phyloP scores from a whole-genome alignment of 2,329 filamentous ascomycete species.

The Aspergillus terreus region DNA sequence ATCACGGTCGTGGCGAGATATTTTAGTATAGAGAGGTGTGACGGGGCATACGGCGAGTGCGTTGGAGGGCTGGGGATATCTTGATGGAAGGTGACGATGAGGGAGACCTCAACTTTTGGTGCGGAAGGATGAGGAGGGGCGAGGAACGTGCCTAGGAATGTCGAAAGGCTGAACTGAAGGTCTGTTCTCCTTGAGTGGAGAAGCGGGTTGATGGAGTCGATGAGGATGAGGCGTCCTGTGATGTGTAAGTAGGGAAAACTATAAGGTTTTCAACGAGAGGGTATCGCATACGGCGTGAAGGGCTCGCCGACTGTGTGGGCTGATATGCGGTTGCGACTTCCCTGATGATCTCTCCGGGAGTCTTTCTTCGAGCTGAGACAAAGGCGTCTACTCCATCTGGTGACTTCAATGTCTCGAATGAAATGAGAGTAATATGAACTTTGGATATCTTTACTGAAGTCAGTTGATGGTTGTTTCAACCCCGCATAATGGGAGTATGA shows the following conservation, averaged over 20 bases:
- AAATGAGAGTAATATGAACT: slow-evolving; percentile 69
- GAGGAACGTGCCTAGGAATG: slow-evolving; percentile 68
- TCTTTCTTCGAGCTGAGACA: slow-evolving; percentile 61
- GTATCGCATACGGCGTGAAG: slow-evolving; percentile 25
- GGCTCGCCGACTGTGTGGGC: slow-evolving; percentile 12
- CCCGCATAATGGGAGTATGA: neutral
- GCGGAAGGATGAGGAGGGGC: slow-evolving; percentile 44
- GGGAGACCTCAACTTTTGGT: slow-evolving; percentile 51
- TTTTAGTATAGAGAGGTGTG: slow-evolving; percentile 66
- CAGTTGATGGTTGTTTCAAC: neutral
- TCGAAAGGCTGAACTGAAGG: slow-evolving; percentile 56
- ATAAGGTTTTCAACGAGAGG: neutral
- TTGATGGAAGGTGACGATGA: slow-evolving; percentile 77
- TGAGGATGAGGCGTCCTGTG: slow-evolving; percentile 67
- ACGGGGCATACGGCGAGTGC: slow-evolving; percentile 50
- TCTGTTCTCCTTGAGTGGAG: slow-evolving; percentile 36
- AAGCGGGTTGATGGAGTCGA: slow-evolving; percentile 75
- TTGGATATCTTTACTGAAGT: slow-evolving; percentile 45
- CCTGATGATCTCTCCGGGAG: slow-evolving; percentile 53
- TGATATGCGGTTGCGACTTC: slow-evolving; percentile 52
- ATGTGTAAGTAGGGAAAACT: slow-evolving; percentile 7
- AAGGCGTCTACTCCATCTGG: slow-evolving; percentile 65
- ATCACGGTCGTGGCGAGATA: slow-evolving; percentile 90
- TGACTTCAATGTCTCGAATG: slow-evolving; percentile 68
- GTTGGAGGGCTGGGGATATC: slow-evolving; percentile 63